Conservation (phyloP, 768 basidiomycete genomes). For the Brasilioporus rufonigricans region DNA sequence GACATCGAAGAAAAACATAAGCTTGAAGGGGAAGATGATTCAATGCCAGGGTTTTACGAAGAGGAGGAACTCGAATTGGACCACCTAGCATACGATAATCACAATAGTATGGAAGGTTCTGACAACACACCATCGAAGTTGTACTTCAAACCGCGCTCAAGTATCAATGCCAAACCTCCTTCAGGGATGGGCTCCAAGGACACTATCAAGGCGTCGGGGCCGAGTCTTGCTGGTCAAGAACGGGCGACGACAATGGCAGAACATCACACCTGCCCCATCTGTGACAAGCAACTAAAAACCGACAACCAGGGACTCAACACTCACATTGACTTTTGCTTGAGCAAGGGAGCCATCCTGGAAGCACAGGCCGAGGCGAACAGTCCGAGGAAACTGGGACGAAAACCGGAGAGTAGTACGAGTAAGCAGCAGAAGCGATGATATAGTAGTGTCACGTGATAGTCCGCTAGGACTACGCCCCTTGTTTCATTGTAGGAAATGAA, state of each 20-base stretch:
- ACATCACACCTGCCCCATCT: slow-evolving; percentile 69
- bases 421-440: slow-evolving; percentile 21
- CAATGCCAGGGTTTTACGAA: slow-evolving; percentile 56
- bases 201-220: slow-evolving; percentile 14
- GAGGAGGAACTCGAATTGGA: slow-evolving; percentile 36
- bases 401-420: not conserved
- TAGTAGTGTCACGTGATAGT: slow-evolving; percentile 18
- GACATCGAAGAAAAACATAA: slow-evolving; percentile 19
- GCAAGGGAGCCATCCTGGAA: slow-evolving; percentile 70
- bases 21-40: slow-evolving; percentile 25
- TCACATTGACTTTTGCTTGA: slow-evolving; percentile 90
- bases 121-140: slow-evolving; percentile 2
- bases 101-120: slow-evolving; percentile 3
- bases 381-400: slow-evolving; percentile 12
- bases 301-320: slow-evolving; percentile 80
- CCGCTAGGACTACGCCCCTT: not conserved
- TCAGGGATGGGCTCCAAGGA: not conserved
- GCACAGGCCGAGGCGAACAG: slow-evolving; percentile 46
- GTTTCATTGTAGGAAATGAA: slow-evolving; percentile 6
- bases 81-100: slow-evolving; percentile 7
- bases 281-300: slow-evolving; percentile 54
- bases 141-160: slow-evolving; percentile 16
- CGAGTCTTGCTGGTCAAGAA: slow-evolving; percentile 16
- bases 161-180: not conserved
- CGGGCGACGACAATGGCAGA: not conserved